These are phyloP conservation scores for Trichosporon sp. DNA, from an alignment of 1,284 basidiomycete species.

Conservation along the genomic window DNA sequence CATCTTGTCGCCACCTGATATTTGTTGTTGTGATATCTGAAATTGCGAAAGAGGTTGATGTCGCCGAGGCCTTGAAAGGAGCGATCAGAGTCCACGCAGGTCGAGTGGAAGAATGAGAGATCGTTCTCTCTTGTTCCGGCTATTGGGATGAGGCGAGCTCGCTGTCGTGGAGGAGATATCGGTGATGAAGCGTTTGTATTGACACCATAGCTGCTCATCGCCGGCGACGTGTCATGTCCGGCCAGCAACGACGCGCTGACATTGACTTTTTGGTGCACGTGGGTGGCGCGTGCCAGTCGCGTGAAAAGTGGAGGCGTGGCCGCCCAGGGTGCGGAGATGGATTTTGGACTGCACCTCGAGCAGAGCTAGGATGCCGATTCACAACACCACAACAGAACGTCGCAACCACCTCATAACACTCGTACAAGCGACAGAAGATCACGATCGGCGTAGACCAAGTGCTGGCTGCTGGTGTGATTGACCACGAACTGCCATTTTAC, in stretches of 20 bases:
- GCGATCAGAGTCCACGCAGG: too few relatives aligned
- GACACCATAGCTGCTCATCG: too few relatives aligned
- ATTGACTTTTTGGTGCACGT: slow-evolving; percentile 1
- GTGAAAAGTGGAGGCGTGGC: neutral
- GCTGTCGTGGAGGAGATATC: neutral
- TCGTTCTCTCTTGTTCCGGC: neutral
- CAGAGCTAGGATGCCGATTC: too few relatives aligned
- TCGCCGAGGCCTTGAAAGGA: too few relatives aligned
- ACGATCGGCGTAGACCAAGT: neutral
- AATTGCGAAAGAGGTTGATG: too few relatives aligned
- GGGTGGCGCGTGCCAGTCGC: neutral
- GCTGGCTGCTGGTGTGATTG: neutral
- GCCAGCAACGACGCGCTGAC: neutral
- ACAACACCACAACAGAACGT: neutral
- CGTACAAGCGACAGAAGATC: neutral
- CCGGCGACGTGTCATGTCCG: neutral
- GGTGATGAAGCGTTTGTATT: neutral
- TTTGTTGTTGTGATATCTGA: neutral
- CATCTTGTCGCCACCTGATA: neutral
- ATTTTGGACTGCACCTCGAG: neutral
- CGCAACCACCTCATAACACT: neutral
- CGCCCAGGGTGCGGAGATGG: neutral
- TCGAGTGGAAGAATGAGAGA: too few relatives aligned
- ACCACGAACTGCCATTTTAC: neutral
- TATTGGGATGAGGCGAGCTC: too few relatives aligned